Evolutionary conservation across 2,329 filamentous ascomycete species (phyloP).

Genomic region (Aspergillus uvarum): DNA sequence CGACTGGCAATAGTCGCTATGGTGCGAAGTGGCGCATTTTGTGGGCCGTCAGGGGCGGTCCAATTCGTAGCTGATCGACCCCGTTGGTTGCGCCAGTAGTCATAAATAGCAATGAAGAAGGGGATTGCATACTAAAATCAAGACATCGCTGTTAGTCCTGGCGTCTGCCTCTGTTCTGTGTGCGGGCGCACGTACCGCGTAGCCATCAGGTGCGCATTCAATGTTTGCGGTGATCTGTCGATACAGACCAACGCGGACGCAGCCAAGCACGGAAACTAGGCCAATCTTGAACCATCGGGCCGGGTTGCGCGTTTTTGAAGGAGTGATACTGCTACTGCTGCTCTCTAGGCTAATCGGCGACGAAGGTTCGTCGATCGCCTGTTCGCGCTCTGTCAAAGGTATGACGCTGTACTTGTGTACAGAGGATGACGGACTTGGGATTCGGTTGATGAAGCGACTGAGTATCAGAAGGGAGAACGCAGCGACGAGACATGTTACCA

Average conservation of each 20-base stretch:
- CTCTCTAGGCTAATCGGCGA: constrained; percentile 8
- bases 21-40: constrained; percentile 18
- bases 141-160: background rate
- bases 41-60: constrained; percentile 17
- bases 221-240: constrained; percentile 42
- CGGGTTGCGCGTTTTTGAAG: constrained; percentile 11
- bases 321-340: constrained; percentile 3
- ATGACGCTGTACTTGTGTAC: constrained; percentile 29
- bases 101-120: constrained; percentile 43
- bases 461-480: constrained; percentile 40
- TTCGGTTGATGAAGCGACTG: constrained; percentile 33
- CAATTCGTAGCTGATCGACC: constrained; percentile 22
- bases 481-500: constrained; percentile 43
- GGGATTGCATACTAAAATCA: constrained; percentile 38
- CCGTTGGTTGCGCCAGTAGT: constrained; percentile 38
- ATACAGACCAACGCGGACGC: constrained; percentile 41
- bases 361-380: constrained; percentile 17
- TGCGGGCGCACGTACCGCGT: constrained; percentile 30
- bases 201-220: constrained; percentile 44
- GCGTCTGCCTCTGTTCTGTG: background rate
- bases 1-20: constrained; percentile 31
- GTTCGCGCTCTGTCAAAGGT: constrained; percentile 30
- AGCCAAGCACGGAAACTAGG: constrained; percentile 25
- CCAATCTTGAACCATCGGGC: constrained; percentile 26
- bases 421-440: constrained; percentile 23